Evolutionary conservation across 2,329 filamentous ascomycete genomes (phyloP).

Genomic region (Fusarium decemcellulare): DNA sequence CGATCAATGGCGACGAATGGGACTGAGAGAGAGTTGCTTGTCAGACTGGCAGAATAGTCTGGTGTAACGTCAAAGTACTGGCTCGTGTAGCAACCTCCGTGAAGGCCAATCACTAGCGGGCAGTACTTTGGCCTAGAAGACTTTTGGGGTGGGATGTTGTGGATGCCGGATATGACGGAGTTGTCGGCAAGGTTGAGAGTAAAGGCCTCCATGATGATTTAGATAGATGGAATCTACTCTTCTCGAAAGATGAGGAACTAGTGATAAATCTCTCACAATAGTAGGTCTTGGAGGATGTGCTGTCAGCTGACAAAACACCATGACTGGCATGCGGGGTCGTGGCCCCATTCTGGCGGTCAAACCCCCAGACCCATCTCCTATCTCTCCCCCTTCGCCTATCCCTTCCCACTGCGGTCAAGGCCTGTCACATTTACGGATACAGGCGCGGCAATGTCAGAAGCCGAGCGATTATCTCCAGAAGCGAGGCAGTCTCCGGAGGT

Average conservation of each 20-base stretch:
- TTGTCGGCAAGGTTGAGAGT: conserved; percentile 25
- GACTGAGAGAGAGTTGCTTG: conserved; percentile 32
- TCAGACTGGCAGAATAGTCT: conserved; percentile 23
- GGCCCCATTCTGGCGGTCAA: conserved; percentile 1
- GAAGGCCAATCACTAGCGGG: conserved; percentile 38
- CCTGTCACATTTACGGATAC: background rate
- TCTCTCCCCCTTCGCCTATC: background rate
- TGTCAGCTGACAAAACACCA: conserved; percentile 1
- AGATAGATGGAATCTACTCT: background rate
- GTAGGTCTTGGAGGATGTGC: background rate
- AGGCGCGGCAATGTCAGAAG: conserved; percentile 7
- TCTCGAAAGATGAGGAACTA: too few relatives aligned
- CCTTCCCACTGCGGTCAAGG: conserved; percentile 7
- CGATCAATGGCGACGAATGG: conserved; percentile 43
- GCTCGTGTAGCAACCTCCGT: conserved; percentile 39
- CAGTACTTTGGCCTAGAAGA: conserved; percentile 19
- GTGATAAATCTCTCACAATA: background rate
- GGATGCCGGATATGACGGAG: conserved; percentile 30
- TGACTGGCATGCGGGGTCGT: background rate
- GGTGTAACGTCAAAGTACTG: conserved; percentile 39
- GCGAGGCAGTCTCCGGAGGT: background rate
- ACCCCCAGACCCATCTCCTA: background rate
- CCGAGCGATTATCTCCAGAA: background rate
- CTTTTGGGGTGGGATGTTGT: conserved; percentile 23
- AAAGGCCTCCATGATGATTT: conserved; percentile 30